A percentile compares a stretch with the other conserved stretches of the same genome.
Evolutionary conservation across 257 asterid species (phyloP).

Genomic region (Salvia rosmarinus): DNA sequence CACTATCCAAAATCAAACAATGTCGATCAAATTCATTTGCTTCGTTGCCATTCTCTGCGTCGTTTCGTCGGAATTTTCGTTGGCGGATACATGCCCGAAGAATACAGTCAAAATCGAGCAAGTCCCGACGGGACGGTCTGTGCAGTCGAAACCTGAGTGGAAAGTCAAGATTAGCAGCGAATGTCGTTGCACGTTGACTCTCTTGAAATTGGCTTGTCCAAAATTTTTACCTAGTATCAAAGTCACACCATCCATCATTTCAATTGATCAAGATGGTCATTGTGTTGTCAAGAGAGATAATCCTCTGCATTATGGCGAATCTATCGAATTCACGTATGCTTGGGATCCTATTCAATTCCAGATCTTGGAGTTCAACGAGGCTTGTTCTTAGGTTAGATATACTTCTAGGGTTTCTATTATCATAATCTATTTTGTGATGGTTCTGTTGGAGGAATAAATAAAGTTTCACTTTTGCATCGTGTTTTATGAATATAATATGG

Average conservation of each 20-base stretch:
- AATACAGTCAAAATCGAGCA: slow-evolving; percentile 9
- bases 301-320: background rate
- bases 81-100: background rate
- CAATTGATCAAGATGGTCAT: background rate
- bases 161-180: background rate
- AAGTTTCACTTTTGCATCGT: too few relatives aligned
- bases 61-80: background rate
- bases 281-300: background rate
- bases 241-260: background rate
- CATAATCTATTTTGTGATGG: too few relatives aligned
- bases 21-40: background rate
- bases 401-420: background rate
- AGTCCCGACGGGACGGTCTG: background rate
- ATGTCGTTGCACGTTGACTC: background rate
- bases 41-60: background rate
- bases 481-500: too few relatives aligned
- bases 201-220: background rate
- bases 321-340: background rate
- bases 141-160: background rate
- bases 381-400: background rate
- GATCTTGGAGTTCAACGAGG: background rate
- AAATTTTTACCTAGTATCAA: too few relatives aligned
- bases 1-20: background rate
- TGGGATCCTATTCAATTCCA: background rate
- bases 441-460: too few relatives aligned